Evolutionary conservation across 129 eudicot species (phyloP), one percentile per base, ranked within the genome.

Genomic region (Sambucus nigra): DNA sequence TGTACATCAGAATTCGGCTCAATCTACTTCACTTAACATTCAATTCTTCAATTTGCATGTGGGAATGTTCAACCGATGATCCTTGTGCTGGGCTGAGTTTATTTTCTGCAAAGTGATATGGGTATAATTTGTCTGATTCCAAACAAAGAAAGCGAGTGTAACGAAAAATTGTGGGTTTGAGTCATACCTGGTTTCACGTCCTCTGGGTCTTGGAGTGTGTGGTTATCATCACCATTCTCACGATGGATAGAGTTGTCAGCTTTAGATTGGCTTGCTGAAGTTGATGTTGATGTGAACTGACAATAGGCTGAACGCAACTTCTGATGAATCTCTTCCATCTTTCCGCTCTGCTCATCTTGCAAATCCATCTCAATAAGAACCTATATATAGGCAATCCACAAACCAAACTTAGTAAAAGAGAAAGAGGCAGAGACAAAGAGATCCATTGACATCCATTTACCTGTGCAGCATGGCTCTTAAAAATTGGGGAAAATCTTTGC

Each of bases 311-410:
- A 55, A 20, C 42, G 59, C 51, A 89, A 60, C 28, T 63, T 69
- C 23, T 63, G 29, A 59, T 73, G 66, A 49, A 76, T 72, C 57
- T 73, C 88, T 47, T 73, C 79, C 65, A 77, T 25, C 55, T 47
- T 67, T 60, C 82, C 84, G n/a, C 62, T 31, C 22, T 73, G 78
- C 71, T 82, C 96, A 51, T 92, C 96, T 49, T 74, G 63, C 21
- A 85, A 82, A 61, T 92, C 99, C 99, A 92, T 79, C 29, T 92
- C 99, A 53, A 86, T 83, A 20, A 86, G 71, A 57, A 70, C 73
- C 99, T 92, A 68, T 58, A 35, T 15, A 12, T 7, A 63, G 17
- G 44, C 52, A 63, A 45, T 52, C 42, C 47, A 55, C 53, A 27
- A 17, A 55, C 51, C 29, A 32, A 19, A 12, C 16, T 26, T 4